Evolutionary conservation across 2,329 filamentous ascomycete species (phyloP).

Genomic region (Diplodia intermedia): DNA sequence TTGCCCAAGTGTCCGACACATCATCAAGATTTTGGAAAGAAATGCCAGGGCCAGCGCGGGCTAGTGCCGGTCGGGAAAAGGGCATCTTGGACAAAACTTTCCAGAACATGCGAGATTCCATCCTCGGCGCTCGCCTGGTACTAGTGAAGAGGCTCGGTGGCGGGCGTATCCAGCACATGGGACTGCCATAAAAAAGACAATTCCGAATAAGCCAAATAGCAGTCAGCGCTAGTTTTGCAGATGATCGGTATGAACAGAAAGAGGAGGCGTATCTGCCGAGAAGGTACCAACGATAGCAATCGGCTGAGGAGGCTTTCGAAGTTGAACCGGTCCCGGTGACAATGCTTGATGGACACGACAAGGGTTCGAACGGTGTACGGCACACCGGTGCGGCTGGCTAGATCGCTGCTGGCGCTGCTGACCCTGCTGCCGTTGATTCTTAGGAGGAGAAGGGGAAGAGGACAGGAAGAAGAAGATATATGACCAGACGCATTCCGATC

Average conservation of each 20-base stretch:
- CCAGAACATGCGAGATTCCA: background rate
- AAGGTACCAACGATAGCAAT: background rate
- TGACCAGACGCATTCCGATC: background rate
- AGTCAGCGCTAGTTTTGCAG: background rate
- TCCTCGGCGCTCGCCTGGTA: constrained; percentile 11
- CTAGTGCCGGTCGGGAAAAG: background rate
- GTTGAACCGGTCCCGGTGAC: background rate
- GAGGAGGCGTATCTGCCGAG: background rate
- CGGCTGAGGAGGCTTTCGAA: background rate
- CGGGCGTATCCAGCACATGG: constrained; percentile 6
- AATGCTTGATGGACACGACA: background rate
- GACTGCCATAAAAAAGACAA: constrained; percentile 1
- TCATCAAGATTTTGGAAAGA: background rate
- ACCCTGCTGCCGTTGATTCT: constrained; percentile 32
- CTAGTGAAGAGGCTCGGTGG: background rate
- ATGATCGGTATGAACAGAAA: background rate
- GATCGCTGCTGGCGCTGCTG: constrained; percentile 20
- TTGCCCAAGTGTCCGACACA: background rate
- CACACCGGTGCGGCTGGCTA: background rate
- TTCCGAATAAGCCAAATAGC: background rate
- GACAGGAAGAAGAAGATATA: background rate
- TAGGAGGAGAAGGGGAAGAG: background rate
- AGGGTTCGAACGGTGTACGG: background rate
- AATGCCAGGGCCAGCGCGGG: too few species aligned
- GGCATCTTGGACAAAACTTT: background rate